Percentiles rank a stretch among this genome's conserved stretches.
Conservation (phyloP, 768 basidiomycete genomes). For the Collybia sordida region DNA sequence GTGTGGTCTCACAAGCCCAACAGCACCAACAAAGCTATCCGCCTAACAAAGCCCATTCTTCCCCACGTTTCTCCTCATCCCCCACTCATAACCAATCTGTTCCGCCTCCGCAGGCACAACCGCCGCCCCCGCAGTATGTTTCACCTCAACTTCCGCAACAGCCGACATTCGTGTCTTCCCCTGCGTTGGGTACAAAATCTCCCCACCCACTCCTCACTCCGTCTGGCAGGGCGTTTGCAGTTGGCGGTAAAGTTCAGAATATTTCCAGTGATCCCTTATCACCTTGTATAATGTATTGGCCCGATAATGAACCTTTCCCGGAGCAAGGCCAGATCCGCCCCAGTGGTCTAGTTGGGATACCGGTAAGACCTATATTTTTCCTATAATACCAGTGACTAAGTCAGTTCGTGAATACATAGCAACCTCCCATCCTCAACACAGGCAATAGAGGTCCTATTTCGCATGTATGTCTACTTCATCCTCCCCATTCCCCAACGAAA, state of each 20-base stretch:
- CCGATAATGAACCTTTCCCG: conserved; percentile 84
- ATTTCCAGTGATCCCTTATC: conserved; percentile 67
- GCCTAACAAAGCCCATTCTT: conserved; percentile 21
- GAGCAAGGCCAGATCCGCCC: conserved; percentile 80
- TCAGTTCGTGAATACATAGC: conserved; percentile 35
- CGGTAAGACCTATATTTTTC: conserved; percentile 34
- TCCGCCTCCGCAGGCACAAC: conserved; percentile 1
- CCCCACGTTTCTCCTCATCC: conserved; percentile 31
- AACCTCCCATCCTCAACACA: conserved; percentile 86
- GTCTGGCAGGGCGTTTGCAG: conserved; percentile 74
- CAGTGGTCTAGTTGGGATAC: conserved; percentile 47
- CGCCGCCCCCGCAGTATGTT: conserved; percentile 6
- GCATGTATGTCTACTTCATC: conserved; percentile 52
- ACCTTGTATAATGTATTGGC: conserved; percentile 89
- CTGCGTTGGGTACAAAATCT: conserved; percentile 31
- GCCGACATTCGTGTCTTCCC: conserved; percentile 14
- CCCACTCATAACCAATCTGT: conserved; percentile 11
- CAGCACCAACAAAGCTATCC: conserved; percentile 26
- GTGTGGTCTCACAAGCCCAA: conserved; percentile 17
- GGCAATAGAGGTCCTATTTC: conserved; percentile 88
- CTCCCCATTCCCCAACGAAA: conserved; percentile 1
- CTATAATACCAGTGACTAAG: conserved; percentile 6
- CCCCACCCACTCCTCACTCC: conserved; percentile 79
- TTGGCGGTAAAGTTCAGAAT: conserved; percentile 80
- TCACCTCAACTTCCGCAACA: conserved; percentile 6